phyloP scores from a whole-genome alignment of 331 rosid genomes.

The Pyracantha coccinea region DNA sequence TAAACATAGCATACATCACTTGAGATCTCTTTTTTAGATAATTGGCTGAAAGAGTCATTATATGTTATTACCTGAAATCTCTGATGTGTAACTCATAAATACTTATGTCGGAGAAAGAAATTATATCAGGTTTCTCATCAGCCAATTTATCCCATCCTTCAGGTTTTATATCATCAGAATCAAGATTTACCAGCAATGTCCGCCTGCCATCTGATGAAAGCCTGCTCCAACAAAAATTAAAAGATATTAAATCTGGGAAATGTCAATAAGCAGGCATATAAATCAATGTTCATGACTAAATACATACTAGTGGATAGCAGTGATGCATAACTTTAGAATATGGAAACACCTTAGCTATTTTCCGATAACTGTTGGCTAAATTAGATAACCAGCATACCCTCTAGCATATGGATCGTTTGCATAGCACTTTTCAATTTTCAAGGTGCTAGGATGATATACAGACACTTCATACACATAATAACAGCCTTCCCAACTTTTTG shows the following conservation, averaged over 20 bases:
- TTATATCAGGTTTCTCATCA: slow-evolving; percentile 51
- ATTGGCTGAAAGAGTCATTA: not conserved
- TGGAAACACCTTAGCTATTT: slow-evolving; percentile 22
- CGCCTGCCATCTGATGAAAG: slow-evolving; percentile 70
- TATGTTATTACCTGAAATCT: slow-evolving; percentile 67
- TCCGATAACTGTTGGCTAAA: slow-evolving; percentile 18
- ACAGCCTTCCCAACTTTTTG: slow-evolving; percentile 79
- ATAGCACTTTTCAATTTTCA: slow-evolving; percentile 58
- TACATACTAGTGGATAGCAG: not conserved
- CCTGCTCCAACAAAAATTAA: slow-evolving; percentile 43
- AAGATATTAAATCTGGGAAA: not conserved
- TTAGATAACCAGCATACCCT: slow-evolving; percentile 59
- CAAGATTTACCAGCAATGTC: slow-evolving; percentile 59
- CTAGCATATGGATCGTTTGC: slow-evolving; percentile 92
- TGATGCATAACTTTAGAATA: slow-evolving; percentile 10
- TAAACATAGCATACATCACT: not conserved
- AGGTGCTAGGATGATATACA: slow-evolving; percentile 83
- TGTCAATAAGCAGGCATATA: not conserved
- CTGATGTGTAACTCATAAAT: slow-evolving; percentile 83
- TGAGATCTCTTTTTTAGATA: not conserved
- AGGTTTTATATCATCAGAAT: slow-evolving; percentile 53
- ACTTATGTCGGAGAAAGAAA: slow-evolving; percentile 72
- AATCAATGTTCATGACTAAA: not conserved
- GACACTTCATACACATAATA: slow-evolving; percentile 79
- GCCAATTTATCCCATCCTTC: slow-evolving; percentile 74